phyloP scores from a whole-genome alignment of 768 basidiomycete genomes.

The Termitomyces sp. region DNA sequence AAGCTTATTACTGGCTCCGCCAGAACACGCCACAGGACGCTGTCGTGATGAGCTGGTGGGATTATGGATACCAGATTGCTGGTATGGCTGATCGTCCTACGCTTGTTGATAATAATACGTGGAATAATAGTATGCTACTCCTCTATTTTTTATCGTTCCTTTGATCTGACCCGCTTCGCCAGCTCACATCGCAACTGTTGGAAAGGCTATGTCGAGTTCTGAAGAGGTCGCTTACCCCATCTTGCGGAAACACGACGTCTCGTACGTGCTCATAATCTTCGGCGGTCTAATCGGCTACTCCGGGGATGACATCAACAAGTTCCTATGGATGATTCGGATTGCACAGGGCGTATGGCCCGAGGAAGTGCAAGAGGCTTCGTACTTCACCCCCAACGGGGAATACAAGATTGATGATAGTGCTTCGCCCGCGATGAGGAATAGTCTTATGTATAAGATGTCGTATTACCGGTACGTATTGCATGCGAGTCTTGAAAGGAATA shows the following conservation, averaged over 20 bases:
- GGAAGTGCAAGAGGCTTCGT: constrained; percentile 92
- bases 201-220: constrained; percentile 92
- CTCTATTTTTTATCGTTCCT: background rate
- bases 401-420: constrained; percentile 89
- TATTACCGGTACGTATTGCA: constrained; percentile 68
- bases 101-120: constrained; percentile 97
- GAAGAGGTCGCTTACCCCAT: constrained; percentile 98
- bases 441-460: constrained; percentile 99
- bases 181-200: constrained; percentile 98
- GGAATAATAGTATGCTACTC: constrained; percentile 88
- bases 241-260: constrained; percentile 93
- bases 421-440: constrained; percentile 84
- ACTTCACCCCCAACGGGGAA: constrained; percentile 89
- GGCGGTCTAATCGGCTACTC: constrained; percentile 96
- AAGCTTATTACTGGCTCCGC: constrained; percentile 98
- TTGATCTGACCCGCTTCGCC: constrained; percentile 7
- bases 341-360: constrained; percentile 97
- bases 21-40: constrained; percentile 91
- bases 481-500: background rate
- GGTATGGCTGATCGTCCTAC: constrained; percentile 98
- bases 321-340: constrained; percentile 97
- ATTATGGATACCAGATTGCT: constrained; percentile 99
- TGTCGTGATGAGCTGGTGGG: constrained; percentile 99
- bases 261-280: constrained; percentile 96
- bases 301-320: constrained; percentile 99